These are phyloP conservation scores for Citropsis articulata DNA, from an alignment of 345 rosid species.

Conservation along the genomic window DNA sequence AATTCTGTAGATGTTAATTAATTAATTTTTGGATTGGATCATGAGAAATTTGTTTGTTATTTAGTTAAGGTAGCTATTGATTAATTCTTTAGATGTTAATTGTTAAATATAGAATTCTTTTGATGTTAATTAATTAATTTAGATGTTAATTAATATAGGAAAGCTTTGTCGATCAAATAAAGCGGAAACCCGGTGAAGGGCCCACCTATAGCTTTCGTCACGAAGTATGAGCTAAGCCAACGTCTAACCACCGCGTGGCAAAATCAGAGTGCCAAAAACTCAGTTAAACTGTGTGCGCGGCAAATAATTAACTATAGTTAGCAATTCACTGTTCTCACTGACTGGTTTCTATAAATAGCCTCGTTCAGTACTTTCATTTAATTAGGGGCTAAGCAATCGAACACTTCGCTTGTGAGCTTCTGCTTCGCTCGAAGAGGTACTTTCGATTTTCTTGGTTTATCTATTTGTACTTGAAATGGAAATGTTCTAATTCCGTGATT, in stretches of 20 bases:
- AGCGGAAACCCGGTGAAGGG: too few relatives aligned
- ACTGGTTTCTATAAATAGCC: not conserved
- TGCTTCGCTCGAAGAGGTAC: not conserved
- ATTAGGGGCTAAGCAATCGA: not conserved
- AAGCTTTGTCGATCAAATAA: not conserved
- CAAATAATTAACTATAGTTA: slow-evolving; percentile 15
- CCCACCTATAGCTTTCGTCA: not conserved
- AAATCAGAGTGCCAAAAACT: not conserved
- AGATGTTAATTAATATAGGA: too few relatives aligned
- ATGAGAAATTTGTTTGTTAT: too few relatives aligned
- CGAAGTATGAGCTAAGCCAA: not conserved
- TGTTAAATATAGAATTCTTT: too few relatives aligned
- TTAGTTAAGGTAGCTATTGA: too few relatives aligned
- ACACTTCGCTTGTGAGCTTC: not conserved
- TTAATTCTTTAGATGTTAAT: too few relatives aligned
- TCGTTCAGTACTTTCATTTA: too few relatives aligned
- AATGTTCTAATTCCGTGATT: not conserved
- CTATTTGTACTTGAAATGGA: not conserved
- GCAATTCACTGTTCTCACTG: not conserved
- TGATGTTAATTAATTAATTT: too few relatives aligned
- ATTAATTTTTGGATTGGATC: too few relatives aligned
- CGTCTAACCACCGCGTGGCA: not conserved
- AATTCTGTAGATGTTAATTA: too few relatives aligned
- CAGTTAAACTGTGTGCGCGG: slow-evolving; percentile 5
- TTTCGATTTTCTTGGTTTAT: too few relatives aligned